phyloP scores from a whole-genome alignment of 768 basidiomycete species.

The Pholiota molesta region DNA sequence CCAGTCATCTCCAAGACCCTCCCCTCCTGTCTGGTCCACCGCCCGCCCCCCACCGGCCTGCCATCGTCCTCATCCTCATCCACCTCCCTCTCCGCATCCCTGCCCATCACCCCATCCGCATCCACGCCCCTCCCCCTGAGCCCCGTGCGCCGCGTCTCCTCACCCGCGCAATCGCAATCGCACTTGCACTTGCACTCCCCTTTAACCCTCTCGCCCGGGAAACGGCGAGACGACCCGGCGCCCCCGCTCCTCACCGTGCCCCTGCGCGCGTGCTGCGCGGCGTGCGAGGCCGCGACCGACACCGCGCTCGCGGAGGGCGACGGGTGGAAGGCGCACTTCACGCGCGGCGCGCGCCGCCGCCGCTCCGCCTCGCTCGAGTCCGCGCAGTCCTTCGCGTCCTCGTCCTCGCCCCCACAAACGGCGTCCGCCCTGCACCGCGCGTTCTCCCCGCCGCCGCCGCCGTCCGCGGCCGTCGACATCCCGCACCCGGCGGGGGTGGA shows the following conservation, averaged over 20 bases:
- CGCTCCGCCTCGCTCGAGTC: conserved; percentile 47
- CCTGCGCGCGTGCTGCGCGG: conserved; percentile 69
- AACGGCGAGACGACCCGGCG: conserved; percentile 19
- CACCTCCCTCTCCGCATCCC: conserved; percentile 22
- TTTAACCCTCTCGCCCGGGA: no score
- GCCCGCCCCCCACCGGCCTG: conserved; percentile 30
- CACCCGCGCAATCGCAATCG: no score
- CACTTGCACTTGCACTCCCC: conserved; percentile 36
- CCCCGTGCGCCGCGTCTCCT: conserved; percentile 33
- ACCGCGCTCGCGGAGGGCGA: conserved; percentile 56
- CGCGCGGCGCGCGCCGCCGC: conserved; percentile 62
- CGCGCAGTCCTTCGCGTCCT: not conserved
- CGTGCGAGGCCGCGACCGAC: conserved; percentile 64
- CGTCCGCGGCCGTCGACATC: not conserved
- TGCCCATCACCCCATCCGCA: conserved; percentile 25
- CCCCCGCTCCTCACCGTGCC: conserved; percentile 54
- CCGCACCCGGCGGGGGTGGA: not conserved
- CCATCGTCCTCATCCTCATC: not conserved
- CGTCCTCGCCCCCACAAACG: not conserved
- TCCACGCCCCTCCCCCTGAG: conserved; percentile 21
- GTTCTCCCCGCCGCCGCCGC: not conserved
- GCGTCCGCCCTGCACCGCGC: not conserved
- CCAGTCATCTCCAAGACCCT: conserved; percentile 38
- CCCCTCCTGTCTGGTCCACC: conserved; percentile 59
- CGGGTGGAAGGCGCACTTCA: conserved; percentile 65